Evolutionary conservation across 257 asterid genomes (phyloP).

Genomic region (Craterostigma plantagineum): DNA sequence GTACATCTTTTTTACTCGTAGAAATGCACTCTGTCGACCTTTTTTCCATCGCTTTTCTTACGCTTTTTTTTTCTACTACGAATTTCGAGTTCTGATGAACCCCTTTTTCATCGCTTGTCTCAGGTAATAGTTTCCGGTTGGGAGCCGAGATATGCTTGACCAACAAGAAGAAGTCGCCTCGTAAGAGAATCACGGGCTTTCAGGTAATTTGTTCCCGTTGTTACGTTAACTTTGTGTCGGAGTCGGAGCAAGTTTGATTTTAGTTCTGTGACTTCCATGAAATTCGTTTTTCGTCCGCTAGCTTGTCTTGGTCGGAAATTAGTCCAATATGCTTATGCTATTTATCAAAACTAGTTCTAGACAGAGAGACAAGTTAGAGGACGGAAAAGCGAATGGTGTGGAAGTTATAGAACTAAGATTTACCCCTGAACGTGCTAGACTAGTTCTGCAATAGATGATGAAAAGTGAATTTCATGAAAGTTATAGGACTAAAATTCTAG

Average conservation of each 20-base stretch:
- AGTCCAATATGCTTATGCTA: too few species aligned
- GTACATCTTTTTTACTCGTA: slow-evolving; percentile 4
- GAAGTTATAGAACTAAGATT: too few species aligned
- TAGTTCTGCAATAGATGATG: too few species aligned
- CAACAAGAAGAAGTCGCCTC: slow-evolving; percentile 54
- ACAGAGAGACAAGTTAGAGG: too few species aligned
- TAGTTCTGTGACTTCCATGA: too few species aligned
- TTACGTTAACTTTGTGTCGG: neutral
- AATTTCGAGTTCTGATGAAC: neutral
- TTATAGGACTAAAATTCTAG: too few species aligned
- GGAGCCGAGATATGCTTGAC: slow-evolving; percentile 42
- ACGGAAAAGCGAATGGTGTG: too few species aligned
- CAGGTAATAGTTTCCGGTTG: slow-evolving; percentile 54
- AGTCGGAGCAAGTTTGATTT: neutral
- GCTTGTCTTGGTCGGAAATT: too few species aligned
- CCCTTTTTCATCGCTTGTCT: slow-evolving; percentile 6
- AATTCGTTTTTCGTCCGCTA: too few species aligned
- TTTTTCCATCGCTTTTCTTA: neutral
- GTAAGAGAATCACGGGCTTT: slow-evolving; percentile 74
- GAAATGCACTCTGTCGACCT: slow-evolving; percentile 4
- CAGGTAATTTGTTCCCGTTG: slow-evolving; percentile 29
- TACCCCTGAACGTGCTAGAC: too few species aligned
- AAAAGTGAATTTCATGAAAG: too few species aligned
- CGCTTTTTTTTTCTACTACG: neutral
- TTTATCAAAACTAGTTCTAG: too few species aligned